Base-by-base conservation (phyloP, 768 basidiomycete genomes). In the Macrolepiota dolichaula region DNA sequence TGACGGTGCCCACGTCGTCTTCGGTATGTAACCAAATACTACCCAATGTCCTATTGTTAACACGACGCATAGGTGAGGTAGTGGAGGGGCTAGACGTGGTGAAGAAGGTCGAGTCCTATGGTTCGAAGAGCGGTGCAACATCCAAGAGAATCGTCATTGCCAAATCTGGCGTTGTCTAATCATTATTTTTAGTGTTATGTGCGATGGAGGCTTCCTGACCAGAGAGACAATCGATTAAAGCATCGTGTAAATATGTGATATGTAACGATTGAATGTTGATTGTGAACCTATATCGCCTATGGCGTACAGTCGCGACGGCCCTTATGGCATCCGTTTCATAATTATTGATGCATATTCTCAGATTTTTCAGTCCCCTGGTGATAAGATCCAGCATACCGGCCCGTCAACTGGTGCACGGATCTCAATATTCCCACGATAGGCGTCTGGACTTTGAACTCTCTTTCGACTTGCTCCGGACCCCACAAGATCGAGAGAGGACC, bases 1-100 rank as follows among this genome's bases (percentile, higher is more conserved):
- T 61, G 91, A 95, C 70, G 88, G 88, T 59, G 82, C 81, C 59
- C 88, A 94, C 74, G 90, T 92, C 74, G 93, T 96, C 52, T 95
- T 96, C 68, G 94, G 93, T 85, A 67, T 55, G 76, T n/a, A 24
- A 12, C 37, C 32, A 4, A 3, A 10, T 32, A 49, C 15, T 11
- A 13, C 17, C 29, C 7, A 11, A 17, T 17, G 44, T 52, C 37
- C 19, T 15, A 12, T 52, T 49, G 59, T 51, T n/a, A 35, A n/a
- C n/a, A 22, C 25, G 10, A 40, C 27, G 46, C 59, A 32, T n/a
- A 84, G 84, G 85, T 40, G 85, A 89, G 66, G 89, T 92, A 59
- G 70, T 89, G 52, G 79, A 87, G 62, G 87, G 87, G 53, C 70
- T 84, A 71, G 85, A 88, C 1, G 0, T 82, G 57, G 81, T 85